These are phyloP conservation scores for Mycena alexandri DNA, from an alignment of 768 basidiomycete genomes.

Conservation along the genomic window DNA sequence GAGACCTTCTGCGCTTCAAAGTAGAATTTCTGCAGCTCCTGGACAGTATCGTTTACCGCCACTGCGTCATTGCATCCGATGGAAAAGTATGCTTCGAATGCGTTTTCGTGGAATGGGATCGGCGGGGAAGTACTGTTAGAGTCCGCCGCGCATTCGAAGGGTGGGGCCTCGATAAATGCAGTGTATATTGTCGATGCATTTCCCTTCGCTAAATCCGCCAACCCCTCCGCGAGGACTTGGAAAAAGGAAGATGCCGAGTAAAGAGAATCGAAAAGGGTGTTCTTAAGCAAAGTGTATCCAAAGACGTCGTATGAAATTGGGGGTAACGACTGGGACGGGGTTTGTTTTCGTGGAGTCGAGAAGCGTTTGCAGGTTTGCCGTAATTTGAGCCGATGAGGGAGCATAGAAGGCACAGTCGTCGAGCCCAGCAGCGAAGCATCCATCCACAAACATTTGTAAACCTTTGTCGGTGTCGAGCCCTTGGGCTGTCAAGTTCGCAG, in stretches of 20 bases:
- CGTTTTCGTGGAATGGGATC: slow-evolving; percentile 2
- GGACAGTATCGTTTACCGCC: not conserved
- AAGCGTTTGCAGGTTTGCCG: slow-evolving; percentile 6
- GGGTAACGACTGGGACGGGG: slow-evolving; percentile 18
- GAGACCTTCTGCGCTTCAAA: slow-evolving; percentile 14
- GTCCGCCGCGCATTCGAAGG: slow-evolving; percentile 48
- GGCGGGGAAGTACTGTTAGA: not conserved
- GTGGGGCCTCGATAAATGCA: slow-evolving; percentile 25
- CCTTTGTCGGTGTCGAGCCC: slow-evolving; percentile 10
- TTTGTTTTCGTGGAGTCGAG: not conserved
- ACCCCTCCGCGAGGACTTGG: slow-evolving; percentile 43
- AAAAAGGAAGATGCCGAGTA: slow-evolving; percentile 2
- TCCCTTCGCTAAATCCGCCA: slow-evolving; percentile 51
- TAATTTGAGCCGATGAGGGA: not conserved
- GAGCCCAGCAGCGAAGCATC: slow-evolving; percentile 21
- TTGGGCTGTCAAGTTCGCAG: not conserved
- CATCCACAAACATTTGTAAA: slow-evolving; percentile 18
- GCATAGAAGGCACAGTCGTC: slow-evolving; percentile 24
- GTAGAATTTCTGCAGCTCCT: slow-evolving; percentile 5
- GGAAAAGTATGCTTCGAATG: slow-evolving; percentile 6
- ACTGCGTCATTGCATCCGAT: slow-evolving; percentile 15
- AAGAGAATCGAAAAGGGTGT: slow-evolving; percentile 13
- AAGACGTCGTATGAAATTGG: slow-evolving; percentile 12
- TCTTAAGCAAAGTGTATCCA: slow-evolving; percentile 14
- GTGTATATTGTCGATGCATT: slow-evolving; percentile 45